These are phyloP conservation scores for Penicillium pulvis DNA, from an alignment of 495 filamentous ascomycete genomes.

Conservation along the genomic window DNA sequence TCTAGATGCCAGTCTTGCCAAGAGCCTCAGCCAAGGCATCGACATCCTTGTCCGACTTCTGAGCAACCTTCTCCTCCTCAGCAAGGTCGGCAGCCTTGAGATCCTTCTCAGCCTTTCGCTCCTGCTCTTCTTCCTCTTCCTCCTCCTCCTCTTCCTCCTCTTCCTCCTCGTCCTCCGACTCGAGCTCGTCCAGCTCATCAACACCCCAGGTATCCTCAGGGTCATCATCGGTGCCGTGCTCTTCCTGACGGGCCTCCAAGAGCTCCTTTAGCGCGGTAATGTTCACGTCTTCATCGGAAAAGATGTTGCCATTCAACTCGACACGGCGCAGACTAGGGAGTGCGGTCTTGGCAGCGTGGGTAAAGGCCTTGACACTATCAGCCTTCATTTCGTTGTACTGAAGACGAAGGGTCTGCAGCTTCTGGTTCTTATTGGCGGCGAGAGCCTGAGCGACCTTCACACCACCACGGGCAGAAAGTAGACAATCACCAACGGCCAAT, in stretches of 20 bases:
- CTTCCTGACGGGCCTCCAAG: constrained; percentile 59
- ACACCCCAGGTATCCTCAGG: constrained; percentile 74
- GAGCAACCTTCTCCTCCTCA: constrained; percentile 70
- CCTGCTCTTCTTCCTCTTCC: constrained; percentile 69
- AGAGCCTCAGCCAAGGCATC: constrained; percentile 78
- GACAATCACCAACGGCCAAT: constrained; percentile 85
- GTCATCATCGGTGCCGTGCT: constrained; percentile 51
- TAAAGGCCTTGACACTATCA: constrained; percentile 67
- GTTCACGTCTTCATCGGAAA: constrained; percentile 77
- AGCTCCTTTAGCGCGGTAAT: constrained; percentile 53
- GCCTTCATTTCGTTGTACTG: constrained; percentile 95
- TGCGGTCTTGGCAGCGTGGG: constrained; percentile 59
- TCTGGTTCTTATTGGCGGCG: constrained; percentile 70
- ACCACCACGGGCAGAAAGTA: constrained; percentile 79
- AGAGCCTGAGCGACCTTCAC: constrained; percentile 72
- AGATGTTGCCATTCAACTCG: constrained; percentile 96
- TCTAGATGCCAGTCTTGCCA: constrained; percentile 58
- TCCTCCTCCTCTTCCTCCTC: constrained; percentile 73
- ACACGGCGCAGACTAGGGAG: constrained; percentile 77
- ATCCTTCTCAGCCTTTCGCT: constrained; percentile 53
- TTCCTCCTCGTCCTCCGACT: constrained; percentile 62
- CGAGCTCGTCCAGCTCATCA: constrained; percentile 78
- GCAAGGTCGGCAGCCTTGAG: constrained; percentile 71
- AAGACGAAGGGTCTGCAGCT: constrained; percentile 75
- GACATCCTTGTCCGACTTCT: constrained; percentile 75